Base-by-base conservation (phyloP, 2,329 filamentous ascomycete genomes). In the Trichoderma sp. region DNA sequence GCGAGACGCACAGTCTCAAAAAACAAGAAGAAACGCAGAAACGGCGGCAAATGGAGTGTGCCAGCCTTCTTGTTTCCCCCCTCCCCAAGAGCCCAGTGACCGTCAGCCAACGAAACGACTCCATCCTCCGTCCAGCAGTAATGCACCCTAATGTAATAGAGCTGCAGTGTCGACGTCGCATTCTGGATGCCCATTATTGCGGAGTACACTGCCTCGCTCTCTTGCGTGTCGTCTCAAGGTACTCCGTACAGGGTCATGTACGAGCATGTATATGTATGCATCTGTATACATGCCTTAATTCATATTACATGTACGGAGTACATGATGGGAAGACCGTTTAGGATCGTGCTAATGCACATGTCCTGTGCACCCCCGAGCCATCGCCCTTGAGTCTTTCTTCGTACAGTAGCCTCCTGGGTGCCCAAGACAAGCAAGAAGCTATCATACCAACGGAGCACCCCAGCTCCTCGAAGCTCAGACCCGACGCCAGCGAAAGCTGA, bases 111-210 rank as follows among this genome's bases (percentile, higher is more conserved):
- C 55, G 40, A 40, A 59, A 67, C 3, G 53, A 49, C 56, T 59
- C 57, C 57, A 35, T 35, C 63, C 55, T 35, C 53, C 55, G 29
- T 57, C 55, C 63, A 37, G 31, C 43, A 62, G 55, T 27, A 67
- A 59, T 67, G 63, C 63, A 67, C 47, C 63, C 63, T 67, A 58
- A 67, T 67, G 55, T 49, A 58, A 59, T 27, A 59, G 31, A 58
- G 53, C 55, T 59, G 63, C 63, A 58, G 63, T 57, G 63, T 52
- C 29, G 53, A 59, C 40, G 37, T 59, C 63, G 55, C 55, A 58
- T 66, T 55, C 40, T 67, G 40, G 40, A 67, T 59, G 63, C 55
- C 63, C 63, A 67, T 59, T 58, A 37, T 67, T 67, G 63, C 63
- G 63, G 63, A 67, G 63, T 67, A 67, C 40, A 29, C 63, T 65